These are phyloP conservation scores for Bretschneidera sinensis DNA, from an alignment of 345 rosid genomes.

Conservation along the genomic window DNA sequence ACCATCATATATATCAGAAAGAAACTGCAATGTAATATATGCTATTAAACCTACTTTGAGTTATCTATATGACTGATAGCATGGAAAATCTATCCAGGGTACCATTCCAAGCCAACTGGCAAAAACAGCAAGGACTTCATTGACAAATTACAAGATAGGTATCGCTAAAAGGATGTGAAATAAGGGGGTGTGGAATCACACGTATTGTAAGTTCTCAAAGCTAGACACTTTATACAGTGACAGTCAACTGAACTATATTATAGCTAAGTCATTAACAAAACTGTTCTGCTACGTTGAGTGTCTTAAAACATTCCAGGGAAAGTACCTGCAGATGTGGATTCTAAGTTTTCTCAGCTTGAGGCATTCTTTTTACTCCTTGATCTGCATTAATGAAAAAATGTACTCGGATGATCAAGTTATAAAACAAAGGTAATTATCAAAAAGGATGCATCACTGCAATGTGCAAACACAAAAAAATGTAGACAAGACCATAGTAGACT, in stretches of 20 bases:
- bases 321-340: constrained; percentile 64
- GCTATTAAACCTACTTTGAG: no score
- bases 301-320: neutral
- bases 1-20: no score
- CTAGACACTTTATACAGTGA: neutral
- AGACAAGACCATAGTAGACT: no score
- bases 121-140: no score
- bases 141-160: no score
- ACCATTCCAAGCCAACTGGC: no score
- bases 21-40: no score
- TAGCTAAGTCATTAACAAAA: no score
- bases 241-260: neutral
- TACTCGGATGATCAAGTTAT: neutral
- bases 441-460: neutral
- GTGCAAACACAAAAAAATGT: no score
- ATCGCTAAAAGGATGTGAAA: neutral
- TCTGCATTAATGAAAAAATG: constrained; percentile 36
- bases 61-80: no score
- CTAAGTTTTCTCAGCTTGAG: constrained; percentile 69
- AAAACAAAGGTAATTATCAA: neutral
- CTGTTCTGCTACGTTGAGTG: no score
- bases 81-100: no score
- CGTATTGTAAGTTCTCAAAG: neutral
- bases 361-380: constrained; percentile 88
- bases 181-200: neutral